Conservation (phyloP, 345 rosid genomes). For the Lepidium sativum region DNA sequence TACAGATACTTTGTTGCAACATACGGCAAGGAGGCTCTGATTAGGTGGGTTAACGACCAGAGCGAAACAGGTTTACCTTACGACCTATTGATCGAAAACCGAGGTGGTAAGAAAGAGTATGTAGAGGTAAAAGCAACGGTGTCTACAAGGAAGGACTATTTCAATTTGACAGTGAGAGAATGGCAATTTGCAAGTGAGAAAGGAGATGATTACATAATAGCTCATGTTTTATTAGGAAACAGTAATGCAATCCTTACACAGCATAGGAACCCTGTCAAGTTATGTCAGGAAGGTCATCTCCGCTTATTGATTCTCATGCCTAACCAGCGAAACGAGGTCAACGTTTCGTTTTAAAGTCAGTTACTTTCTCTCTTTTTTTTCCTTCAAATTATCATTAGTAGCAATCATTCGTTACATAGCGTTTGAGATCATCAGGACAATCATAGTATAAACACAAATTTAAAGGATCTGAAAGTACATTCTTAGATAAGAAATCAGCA, state of each 20-base stretch:
- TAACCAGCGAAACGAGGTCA: constrained; percentile 25
- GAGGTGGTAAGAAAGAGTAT: constrained; percentile 37
- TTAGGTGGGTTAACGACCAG: constrained; percentile 73
- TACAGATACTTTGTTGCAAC: constrained; percentile 42
- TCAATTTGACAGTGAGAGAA: constrained; percentile 61
- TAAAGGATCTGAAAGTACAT: too few relatives aligned
- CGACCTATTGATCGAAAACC: constrained; percentile 41
- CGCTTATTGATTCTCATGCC: constrained; percentile 69
- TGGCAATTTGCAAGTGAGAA: constrained; percentile 73
- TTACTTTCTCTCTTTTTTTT: neutral
- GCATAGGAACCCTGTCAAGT: constrained; percentile 55
- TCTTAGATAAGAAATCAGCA: too few relatives aligned
- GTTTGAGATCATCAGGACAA: too few relatives aligned
- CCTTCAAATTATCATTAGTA: too few relatives aligned
- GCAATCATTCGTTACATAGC: too few relatives aligned
- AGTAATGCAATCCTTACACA: constrained; percentile 41
- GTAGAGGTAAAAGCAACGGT: constrained; percentile 84
- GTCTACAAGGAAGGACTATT: constrained; percentile 70
- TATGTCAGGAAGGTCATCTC: constrained; percentile 59
- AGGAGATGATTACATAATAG: constrained; percentile 54
- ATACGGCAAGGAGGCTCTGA: constrained; percentile 29
- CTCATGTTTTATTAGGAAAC: constrained; percentile 52
- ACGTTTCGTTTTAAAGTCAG: constrained; percentile 1
- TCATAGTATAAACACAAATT: too few relatives aligned
- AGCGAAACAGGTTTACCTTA: constrained; percentile 76